Percentiles rank a stretch among this genome's conserved stretches.
phyloP scores from a whole-genome alignment of 2,329 filamentous ascomycete genomes.

The Bimuria novae-zelandiae region DNA sequence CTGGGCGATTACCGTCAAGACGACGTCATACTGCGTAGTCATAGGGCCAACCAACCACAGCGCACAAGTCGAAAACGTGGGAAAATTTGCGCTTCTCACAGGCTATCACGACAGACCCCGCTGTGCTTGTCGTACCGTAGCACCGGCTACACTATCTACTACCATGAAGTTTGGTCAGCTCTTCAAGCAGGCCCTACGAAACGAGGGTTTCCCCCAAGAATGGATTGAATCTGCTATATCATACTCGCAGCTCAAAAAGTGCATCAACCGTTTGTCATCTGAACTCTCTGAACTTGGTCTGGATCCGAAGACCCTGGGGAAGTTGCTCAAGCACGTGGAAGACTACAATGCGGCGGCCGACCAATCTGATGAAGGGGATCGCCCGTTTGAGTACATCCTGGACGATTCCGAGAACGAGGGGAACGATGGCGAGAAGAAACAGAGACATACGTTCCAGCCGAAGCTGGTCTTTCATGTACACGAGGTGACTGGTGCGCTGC shows the following conservation, averaged over 20 bases:
- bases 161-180: constrained; percentile 85
- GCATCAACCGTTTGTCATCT: constrained; percentile 76
- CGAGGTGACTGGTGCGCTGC: constrained; percentile 66
- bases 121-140: constrained; percentile 1
- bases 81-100: constrained; percentile 23
- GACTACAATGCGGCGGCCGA: constrained; percentile 38
- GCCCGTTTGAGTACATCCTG: constrained; percentile 46
- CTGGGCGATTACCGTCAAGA: neutral
- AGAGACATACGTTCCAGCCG: constrained; percentile 58
- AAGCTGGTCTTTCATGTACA: constrained; percentile 73
- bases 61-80: constrained; percentile 33
- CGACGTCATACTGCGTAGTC: neutral
- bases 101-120: constrained; percentile 23
- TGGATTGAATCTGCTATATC: constrained; percentile 77
- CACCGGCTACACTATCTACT: neutral
- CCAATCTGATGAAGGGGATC: constrained; percentile 30
- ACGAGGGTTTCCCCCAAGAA: constrained; percentile 74
- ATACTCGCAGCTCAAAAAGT: constrained; percentile 85
- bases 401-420: constrained; percentile 18
- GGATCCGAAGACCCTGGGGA: constrained; percentile 70
- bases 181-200: constrained; percentile 71
- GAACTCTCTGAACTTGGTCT: constrained; percentile 75
- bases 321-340: constrained; percentile 59
- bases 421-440: constrained; percentile 9
- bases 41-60: constrained; percentile 14